Base-by-base conservation (phyloP, 2,329 filamentous ascomycete genomes). In the Trichoderma simmonsii region DNA sequence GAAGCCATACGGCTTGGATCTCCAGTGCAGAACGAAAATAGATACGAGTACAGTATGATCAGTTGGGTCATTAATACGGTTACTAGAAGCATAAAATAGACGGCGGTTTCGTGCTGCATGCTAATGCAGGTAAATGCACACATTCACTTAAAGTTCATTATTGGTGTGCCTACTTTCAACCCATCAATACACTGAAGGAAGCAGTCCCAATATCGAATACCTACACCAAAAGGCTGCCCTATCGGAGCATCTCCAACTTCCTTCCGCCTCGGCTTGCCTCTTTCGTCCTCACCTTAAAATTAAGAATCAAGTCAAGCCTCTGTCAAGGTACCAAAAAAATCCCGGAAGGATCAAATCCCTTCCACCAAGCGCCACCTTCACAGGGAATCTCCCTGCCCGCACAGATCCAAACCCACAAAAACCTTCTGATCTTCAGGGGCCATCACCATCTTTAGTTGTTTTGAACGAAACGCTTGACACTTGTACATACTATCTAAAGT, bases 341-440 rank as follows among this genome's bases (percentile, higher is more conserved):
- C 48, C 21, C 21, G 48, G 11, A 54, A 54, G 63, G 7, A 66
- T 56, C 48, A 11, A 56, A 18, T 39, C 56, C 66, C 32, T 28
- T 21, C 51, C 65, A 56, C 4, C 56, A 21, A 34, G 11, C 67
- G 39, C 57, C 57, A 54, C 43, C 43, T 11, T 21, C 43, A 21
- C 67, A 59, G 43, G 64, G 48, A 67, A 36, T 26, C n/a, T 48
- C 61, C 43, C 15, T 32, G 54, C 9, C 64, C 18, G 54, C 51
- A 67, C 51, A n/a, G 54, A 39, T 67, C 24, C 64, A 54, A 67
- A 43, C 56, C 48, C 68, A 43, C 21, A 26, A 56, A 70, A 39
- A 36, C 8, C 43, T 36, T 56, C 36, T 62, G 74, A 75, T 75
- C 73, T 72, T 75, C 74, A 75, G 74, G 74, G 73, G 74, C 59